Base-by-base conservation (phyloP, 352 stramenopile species). In the Globisporangium nodosum region DNA sequence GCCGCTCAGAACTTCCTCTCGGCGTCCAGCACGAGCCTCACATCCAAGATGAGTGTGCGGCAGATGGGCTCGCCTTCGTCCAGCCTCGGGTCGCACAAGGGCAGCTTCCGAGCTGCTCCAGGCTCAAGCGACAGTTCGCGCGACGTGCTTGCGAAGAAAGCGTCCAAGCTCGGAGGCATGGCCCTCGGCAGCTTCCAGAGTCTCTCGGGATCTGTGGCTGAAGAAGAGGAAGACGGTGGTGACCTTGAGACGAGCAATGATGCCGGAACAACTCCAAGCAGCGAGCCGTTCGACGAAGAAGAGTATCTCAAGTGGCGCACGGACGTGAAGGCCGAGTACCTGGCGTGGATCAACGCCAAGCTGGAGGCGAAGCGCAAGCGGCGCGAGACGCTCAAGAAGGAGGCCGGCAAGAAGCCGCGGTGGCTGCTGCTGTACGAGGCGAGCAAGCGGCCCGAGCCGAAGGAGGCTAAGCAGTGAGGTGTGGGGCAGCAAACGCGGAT, bases 361-460 rank as follows among this genome's bases (percentile, higher is more conserved):
- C 58, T 89, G 5, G 78, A 78, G 51, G 65, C 64, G 4, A 78
- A 72, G 55, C 77, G 78, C 54, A 66, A 61, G 42, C 76, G 73
- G 13, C 78, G 77, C 13, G 60, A 63, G 24, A 63, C 69, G 20
- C 49, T 66, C 37, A 81, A 80, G 49, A 88, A 87, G 50, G 75
- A 87, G 0, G 47, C 65, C 3, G 73, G 69, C 30, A 81, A 87
- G 60, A 89, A 88, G 51, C 78, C 78, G 11, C 78, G 78, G 16
- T 91, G 78, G 76, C 56, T 85, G 60, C 54, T 91, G 55, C 58
- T 91, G 31, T 90, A 84, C 62, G 78, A 90, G 52, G 76, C 78
- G 35, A 81, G 80, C 69, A 69, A 84, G 62, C 52, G 55, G 1
- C 72, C 69, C 18, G 66, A 80, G 52, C 67, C 45, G 5, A 63